Base-by-base conservation (phyloP, 1,284 basidiomycete species). In the Ustilago esculenta region DNA sequence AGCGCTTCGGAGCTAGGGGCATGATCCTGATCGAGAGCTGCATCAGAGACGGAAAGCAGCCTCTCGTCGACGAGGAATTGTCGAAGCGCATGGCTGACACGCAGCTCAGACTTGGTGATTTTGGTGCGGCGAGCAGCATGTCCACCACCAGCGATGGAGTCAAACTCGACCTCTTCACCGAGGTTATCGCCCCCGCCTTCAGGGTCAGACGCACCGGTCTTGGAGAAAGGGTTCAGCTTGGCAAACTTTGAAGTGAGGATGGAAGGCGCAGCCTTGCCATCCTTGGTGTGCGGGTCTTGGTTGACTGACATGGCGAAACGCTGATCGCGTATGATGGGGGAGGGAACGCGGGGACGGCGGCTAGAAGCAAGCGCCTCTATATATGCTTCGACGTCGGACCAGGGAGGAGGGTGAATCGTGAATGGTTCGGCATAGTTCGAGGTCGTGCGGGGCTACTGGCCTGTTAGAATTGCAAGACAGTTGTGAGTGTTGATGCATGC, bases 131-230 rank as follows among this genome's bases (percentile, higher is more conserved):
- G 58, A n/a, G 73, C 65, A 12, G 65, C 76, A 24, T 67, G 67
- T 11, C 76, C 76, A 43, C 75, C 76, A 29, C 76, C 76, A 15
- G 61, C 76, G 33, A 79, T 69, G 17, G 65, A 69, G 39, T 70
- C 68, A 25, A 58, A 58, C 34, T 73, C 69, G 36, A 75, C 55
- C 20, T 73, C 64, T 47, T 77, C 61, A 51, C 76, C 76, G n/a
- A 70, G 59, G 15, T 77, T 73, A 51, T 69, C 66, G 14, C 66
- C 66, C 12, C 66, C 66, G 5, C 66, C 66, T 35, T 76, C 74
- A 6, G 66, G 72, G 29, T 76, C 75, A 5, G 49, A 20, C 18
- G 27, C 29, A 10, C 30, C 51, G 20, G 73, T 72, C 11, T 53
- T 60, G 47, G 55, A 56, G 52, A 76, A 76, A 5, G 73, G 73